Base-by-base conservation (phyloP, 1,284 basidiomycete species). In the Ceratorhiza oryzae-sativae region DNA sequence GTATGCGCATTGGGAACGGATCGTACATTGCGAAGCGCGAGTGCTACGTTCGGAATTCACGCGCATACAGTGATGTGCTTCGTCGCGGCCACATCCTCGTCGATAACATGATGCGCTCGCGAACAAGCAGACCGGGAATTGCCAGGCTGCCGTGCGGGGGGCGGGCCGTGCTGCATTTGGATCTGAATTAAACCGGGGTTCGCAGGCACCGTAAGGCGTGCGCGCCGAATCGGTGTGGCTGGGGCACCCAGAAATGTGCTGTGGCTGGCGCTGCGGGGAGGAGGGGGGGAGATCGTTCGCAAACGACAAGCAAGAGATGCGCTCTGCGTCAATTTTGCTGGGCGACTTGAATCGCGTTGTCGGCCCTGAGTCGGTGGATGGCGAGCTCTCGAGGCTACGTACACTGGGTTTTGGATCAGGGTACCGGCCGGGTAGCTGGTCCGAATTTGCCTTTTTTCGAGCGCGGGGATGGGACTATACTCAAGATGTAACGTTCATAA, bases 351-450 rank as follows among this genome's bases (percentile, higher is more conserved):
- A 58, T 39, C 58, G 30, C 41, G 60, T 41, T 41, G 46, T n/a
- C 60, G 60, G 45, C 36, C 62, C 62, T 55, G 51, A 55, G 41
- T 23, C 41, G 58, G 45, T 60, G 58, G 61, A 42, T 30, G 32
- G 46, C 45, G 20, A 8, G 25, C 23, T 15, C 25, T 39, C 36
- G 36, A 39, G 36, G 36, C 6, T 39, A 13, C 36, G 13, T 55
- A 25, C 51, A 32, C 13, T 4, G 51, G 13, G 25, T 25, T 55
- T 30, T 9, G 20, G 34, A 42, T 9, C 30, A 51, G 49, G 49
- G 36, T 13, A 18, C 12, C 36, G 41, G 25, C 23, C 61, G 42
- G 32, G 15, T 32, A 15, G 13, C 8, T 32, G 12, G 61, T 42
- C 25, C 46, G 20, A 25, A 12, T 48, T 32, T 63, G 32, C 27